These are phyloP conservation scores for Xylaria cubensis DNA, from an alignment of 495 filamentous ascomycete species.

Conservation along the genomic window DNA sequence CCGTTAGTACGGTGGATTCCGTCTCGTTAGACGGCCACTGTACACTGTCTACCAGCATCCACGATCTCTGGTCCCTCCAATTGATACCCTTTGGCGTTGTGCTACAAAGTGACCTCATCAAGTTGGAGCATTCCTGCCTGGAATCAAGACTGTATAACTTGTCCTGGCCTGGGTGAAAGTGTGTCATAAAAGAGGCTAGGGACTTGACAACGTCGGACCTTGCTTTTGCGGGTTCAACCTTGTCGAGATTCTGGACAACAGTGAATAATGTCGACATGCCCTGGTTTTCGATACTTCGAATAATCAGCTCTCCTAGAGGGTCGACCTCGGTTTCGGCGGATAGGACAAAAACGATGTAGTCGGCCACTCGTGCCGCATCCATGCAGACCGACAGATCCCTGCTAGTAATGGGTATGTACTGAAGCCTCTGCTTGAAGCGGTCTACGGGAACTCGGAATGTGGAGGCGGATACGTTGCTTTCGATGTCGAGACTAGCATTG, in stretches of 20 bases:
- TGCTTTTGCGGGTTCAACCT: slow-evolving; percentile 77
- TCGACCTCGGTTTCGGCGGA: slow-evolving; percentile 85
- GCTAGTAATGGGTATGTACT: slow-evolving; percentile 75
- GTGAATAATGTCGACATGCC: slow-evolving; percentile 87
- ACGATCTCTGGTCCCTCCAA: slow-evolving; percentile 93
- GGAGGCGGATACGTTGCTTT: slow-evolving; percentile 66
- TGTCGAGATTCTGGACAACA: slow-evolving; percentile 78
- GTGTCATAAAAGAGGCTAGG: slow-evolving; percentile 86
- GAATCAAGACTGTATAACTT: slow-evolving; percentile 87
- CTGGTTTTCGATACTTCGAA: slow-evolving; percentile 88
- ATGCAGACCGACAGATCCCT: slow-evolving; percentile 75
- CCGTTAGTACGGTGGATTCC: slow-evolving; percentile 75
- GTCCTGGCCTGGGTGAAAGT: slow-evolving; percentile 89
- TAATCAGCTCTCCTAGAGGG: slow-evolving; percentile 76
- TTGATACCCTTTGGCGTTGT: slow-evolving; percentile 87
- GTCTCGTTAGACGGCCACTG: slow-evolving; percentile 65
- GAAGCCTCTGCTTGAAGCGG: slow-evolving; percentile 88
- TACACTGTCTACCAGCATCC: slow-evolving; percentile 89
- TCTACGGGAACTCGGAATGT: slow-evolving; percentile 73
- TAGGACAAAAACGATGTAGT: slow-evolving; percentile 85
- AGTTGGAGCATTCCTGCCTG: slow-evolving; percentile 84
- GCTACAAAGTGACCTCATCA: slow-evolving; percentile 88
- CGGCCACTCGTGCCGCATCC: slow-evolving; percentile 86
- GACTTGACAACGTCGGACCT: slow-evolving; percentile 76
- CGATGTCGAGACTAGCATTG: slow-evolving; percentile 79